Base-by-base conservation (phyloP, 352 stramenopile species). In the Globisporangium echinulatum region DNA sequence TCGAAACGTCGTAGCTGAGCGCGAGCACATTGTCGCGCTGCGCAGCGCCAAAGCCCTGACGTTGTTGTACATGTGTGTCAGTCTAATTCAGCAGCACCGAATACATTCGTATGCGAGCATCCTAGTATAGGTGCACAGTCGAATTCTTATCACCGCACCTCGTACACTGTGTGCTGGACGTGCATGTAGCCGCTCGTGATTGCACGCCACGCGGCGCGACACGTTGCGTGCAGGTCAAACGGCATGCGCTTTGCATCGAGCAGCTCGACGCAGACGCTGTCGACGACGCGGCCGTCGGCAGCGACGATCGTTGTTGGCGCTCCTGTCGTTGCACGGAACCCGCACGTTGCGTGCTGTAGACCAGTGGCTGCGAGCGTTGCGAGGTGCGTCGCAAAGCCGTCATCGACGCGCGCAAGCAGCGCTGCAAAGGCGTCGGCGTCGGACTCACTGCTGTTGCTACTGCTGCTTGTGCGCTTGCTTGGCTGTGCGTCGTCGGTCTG, bases 111-210 rank as follows among this genome's bases (percentile, higher is more conserved):
- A 10, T 43, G 39, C 39, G 7, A 43, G 39, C 39, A 10, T 10
- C 39, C 7, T 7, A 43, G 39, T 10, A 43, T 43, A 10, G 10
- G 7, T 4, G 48, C n/a, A 15, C 44, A 49, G 11, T 15, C 44
- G 8, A 13, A 47, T 6, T 19, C 50, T 11, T 1, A 25, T 2
- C 25, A 14, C 56, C 59, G 25, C 56, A 75, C 68, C 37, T 55
- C 39, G 44, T 70, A 75, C 8, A 75, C 36, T 10, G 68, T 52
- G 39, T 75, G 64, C 33, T 75, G 61, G 11, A 75, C 39, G 19
- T 72, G 64, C 65, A 75, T 70, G 56, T 68, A 72, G 2, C 64
- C 68, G 3, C 55, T 61, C 49, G 68, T 70, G 57, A 75, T 72
- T 43, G 59, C 67, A 15, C 59, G 63, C 69, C 65, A 72, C 6